A percentile compares a stretch with the other conserved stretches of the same genome.
Conservation (phyloP, 2,329 filamentous ascomycete species). For the Calonectria crousiana region DNA sequence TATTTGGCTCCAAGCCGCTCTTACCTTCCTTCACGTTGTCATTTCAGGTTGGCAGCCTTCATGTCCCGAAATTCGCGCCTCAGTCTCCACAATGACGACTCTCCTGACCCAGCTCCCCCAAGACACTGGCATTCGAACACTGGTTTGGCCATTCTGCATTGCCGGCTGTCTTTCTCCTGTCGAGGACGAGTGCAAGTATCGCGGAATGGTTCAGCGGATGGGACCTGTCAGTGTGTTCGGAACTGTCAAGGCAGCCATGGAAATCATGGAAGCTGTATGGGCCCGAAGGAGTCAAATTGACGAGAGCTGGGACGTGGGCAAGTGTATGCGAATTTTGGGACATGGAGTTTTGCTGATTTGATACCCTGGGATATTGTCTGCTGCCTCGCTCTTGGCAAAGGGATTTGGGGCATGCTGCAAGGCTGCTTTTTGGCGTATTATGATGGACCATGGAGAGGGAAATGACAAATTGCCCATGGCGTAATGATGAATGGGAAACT, state of each 20-base stretch:
- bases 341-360: slow-evolving; percentile 55
- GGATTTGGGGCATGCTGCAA: neutral
- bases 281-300: slow-evolving; percentile 52
- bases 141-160: slow-evolving; percentile 58
- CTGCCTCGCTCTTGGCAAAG: neutral
- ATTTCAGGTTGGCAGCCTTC: slow-evolving; percentile 64
- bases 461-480: neutral
- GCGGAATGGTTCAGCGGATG: slow-evolving; percentile 54
- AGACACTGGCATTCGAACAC: slow-evolving; percentile 48
- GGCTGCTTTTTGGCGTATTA: slow-evolving; percentile 1
- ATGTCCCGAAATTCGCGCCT: slow-evolving; percentile 53
- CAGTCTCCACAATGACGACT: slow-evolving; percentile 49
- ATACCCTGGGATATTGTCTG: slow-evolving; percentile 37
- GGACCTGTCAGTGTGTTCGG: slow-evolving; percentile 60
- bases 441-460: neutral
- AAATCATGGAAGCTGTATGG: slow-evolving; percentile 63
- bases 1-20: slow-evolving; percentile 62
- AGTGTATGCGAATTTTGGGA: slow-evolving; percentile 56
- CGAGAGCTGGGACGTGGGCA: slow-evolving; percentile 58
- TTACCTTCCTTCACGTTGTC: slow-evolving; percentile 62
- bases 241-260: slow-evolving; percentile 56
- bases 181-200: slow-evolving; percentile 57
- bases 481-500: slow-evolving; percentile 8
- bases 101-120: slow-evolving; percentile 49
- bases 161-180: slow-evolving; percentile 55